A percentile compares a stretch with the other conserved stretches of the same genome.
Evolutionary conservation across 495 filamentous ascomycete species (phyloP).

Genomic region (Aspergillus homomorphus): DNA sequence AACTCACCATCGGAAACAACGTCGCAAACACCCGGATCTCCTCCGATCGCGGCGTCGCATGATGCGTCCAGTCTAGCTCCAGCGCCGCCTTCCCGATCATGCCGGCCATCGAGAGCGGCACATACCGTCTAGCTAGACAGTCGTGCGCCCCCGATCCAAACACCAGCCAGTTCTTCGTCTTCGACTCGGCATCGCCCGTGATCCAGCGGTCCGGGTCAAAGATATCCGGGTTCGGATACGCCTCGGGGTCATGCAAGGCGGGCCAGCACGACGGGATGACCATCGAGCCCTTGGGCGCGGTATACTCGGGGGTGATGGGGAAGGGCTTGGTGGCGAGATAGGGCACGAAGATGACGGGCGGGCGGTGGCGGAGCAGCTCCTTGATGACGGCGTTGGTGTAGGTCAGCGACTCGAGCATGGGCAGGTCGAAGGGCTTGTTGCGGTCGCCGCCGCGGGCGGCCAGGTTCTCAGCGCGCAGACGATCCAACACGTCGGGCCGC

Average conservation of each 20-base stretch:
- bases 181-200: slow-evolving; percentile 81
- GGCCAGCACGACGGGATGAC: slow-evolving; percentile 83
- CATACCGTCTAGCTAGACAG: slow-evolving; percentile 86
- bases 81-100: slow-evolving; percentile 88
- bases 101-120: slow-evolving; percentile 74
- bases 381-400: slow-evolving; percentile 88
- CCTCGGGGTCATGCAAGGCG: slow-evolving; percentile 84
- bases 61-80: slow-evolving; percentile 80
- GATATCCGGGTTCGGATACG: slow-evolving; percentile 76
- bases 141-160: slow-evolving; percentile 93
- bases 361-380: slow-evolving; percentile 87
- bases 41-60: slow-evolving; percentile 71
- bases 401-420: slow-evolving; percentile 79
- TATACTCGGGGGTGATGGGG: slow-evolving; percentile 79
- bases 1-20: slow-evolving; percentile 84
- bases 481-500: slow-evolving; percentile 78
- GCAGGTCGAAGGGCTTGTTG: slow-evolving; percentile 62
- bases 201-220: slow-evolving; percentile 88
- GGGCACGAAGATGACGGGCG: slow-evolving; percentile 94
- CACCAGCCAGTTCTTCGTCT: slow-evolving; percentile 92
- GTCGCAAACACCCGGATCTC: slow-evolving; percentile 95
- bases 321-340: slow-evolving; percentile 87
- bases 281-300: slow-evolving; percentile 87
- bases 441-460: slow-evolving; percentile 68
- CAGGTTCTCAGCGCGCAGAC: slow-evolving; percentile 81